Evolutionary conservation across 148 eudicot species (phyloP), one percentile per base, ranked within the genome.

Genomic region (Rhododendron mucronatum): DNA sequence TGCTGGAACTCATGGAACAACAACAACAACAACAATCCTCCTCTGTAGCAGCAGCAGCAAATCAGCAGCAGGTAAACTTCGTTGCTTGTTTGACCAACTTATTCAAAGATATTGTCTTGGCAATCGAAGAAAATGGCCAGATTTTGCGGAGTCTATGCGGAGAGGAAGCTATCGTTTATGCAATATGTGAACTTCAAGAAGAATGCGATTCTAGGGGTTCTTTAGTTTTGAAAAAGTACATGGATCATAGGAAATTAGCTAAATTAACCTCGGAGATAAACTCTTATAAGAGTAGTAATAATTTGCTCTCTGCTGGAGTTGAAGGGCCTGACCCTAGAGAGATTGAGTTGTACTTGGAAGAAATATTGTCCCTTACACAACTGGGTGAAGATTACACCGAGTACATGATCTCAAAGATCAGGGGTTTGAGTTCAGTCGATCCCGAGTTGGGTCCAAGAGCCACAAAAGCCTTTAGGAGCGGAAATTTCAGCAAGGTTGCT

Each of bases 281-380:
- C 92, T 95, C 99, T 59, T 94, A 92, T 84, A 96, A 94, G 89
- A 95, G 89, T 88, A 61, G 26, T 61, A 53, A 53, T 53, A 91
- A 92, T 87, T 88, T 96, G 93, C 90, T 96, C 5, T 89, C 97
- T 48, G 94, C 89, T 45, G 96, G 96, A 74, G 94, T 82, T 55
- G 97, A 96, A 91, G 99, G 99, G 44, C 99, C 99, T 23, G 97
- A 96, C 84, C 99, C 99, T 3, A 92, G 98, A 86, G 96, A 95
- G 88, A 90, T 96, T 87, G 99, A 96, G 91, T 82, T 95, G 81
- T 93, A 87, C 86, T 86, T 96, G 88, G 98, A 96, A 85, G 99
- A 96, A 84, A 95, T 96, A 71, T 88, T 96, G 86, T 92, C 98
- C 0, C 87, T 96, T 67, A 93, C 96, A 6, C 99, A 95, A 83